Base-by-base conservation (phyloP, 75 land plant species). In the Pinus taeda region DNA sequence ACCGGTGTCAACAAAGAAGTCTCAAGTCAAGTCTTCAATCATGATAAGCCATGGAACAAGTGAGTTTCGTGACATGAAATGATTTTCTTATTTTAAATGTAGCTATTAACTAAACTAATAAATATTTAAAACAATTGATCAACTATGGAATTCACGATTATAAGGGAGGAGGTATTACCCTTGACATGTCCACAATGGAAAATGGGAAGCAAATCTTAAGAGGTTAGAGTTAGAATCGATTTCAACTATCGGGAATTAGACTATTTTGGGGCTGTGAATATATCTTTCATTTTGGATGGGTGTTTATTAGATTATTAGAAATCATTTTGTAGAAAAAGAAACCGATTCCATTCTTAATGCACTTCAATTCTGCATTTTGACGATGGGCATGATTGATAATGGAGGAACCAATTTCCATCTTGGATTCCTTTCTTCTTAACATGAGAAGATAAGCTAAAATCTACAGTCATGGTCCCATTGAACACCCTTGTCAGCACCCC, bases 351-450 rank as follows among this genome's bases (percentile, higher is more conserved):
- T 95, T 36, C 85, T 95, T 58, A 95, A 95, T 74, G 95, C 98
- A 1, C 66, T 95, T 56, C 93, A 95, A 66, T 95, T 95, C 85
- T 93, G 93, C 71, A 86, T 95, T 42, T 95, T 95, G 15, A 95
- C 96, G 30, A 90, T 95, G 96, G 93, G 98, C 74, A 95, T 95
- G 7, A 90, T 95, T 72, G 98, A 95, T 2, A 93, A 95, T 70
- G 98, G 98, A 5, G 98, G 26, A 26, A 26, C 0, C 26, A 26
- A 26, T 26, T 26, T 26, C 26, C 26, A 0, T 26, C 26, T 26
- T 26, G 0, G 26, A 26, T 0, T 26, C 26, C 26, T 26, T 26
- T 26, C 0, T 26, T 26, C 26, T 26, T 26, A 26, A 26, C 26
- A 26, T 0, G 26, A 26, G 26, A 26, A 26, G 26, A 26, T 26